Conservation (phyloP, 768 basidiomycete genomes). For the Mycena galericulata region DNA sequence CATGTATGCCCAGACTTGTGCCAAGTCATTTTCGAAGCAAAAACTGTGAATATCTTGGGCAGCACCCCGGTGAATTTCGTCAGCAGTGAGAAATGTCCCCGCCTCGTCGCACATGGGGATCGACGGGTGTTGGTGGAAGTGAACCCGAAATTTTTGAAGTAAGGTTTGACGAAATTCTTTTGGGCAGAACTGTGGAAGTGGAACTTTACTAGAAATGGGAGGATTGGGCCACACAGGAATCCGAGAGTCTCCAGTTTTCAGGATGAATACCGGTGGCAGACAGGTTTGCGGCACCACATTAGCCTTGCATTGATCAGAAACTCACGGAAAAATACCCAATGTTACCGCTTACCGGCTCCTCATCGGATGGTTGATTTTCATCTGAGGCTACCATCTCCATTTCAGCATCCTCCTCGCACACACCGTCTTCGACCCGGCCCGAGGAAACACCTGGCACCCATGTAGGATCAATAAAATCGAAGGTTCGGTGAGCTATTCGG, state of each 20-base stretch:
- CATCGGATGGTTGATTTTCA: no score
- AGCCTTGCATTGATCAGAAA: not conserved
- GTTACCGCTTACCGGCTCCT: no score
- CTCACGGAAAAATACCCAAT: no score
- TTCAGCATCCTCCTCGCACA: not conserved
- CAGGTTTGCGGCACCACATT: constrained; percentile 5
- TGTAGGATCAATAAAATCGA: constrained; percentile 40
- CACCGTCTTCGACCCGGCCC: constrained; percentile 13
- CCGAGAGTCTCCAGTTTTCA: constrained; percentile 13
- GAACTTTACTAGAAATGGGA: constrained; percentile 12
- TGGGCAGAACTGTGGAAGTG: constrained; percentile 31
- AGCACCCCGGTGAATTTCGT: not conserved
- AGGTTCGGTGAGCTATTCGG: constrained; percentile 25
- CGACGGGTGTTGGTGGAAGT: constrained; percentile 35
- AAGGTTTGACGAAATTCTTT: constrained; percentile 25
- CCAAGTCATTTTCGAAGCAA: not conserved
- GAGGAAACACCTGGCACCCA: constrained; percentile 37
- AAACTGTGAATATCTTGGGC: not conserved
- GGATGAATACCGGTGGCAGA: constrained; percentile 33
- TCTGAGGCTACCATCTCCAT: not conserved
- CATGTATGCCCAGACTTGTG: constrained; percentile 7
- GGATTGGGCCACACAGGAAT: constrained; percentile 34
- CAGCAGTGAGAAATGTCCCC: not conserved
- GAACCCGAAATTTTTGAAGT: constrained; percentile 32
- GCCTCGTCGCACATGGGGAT: constrained; percentile 29